Base-by-base conservation (phyloP, 352 stramenopile species). In the Globisporangium lucens region DNA sequence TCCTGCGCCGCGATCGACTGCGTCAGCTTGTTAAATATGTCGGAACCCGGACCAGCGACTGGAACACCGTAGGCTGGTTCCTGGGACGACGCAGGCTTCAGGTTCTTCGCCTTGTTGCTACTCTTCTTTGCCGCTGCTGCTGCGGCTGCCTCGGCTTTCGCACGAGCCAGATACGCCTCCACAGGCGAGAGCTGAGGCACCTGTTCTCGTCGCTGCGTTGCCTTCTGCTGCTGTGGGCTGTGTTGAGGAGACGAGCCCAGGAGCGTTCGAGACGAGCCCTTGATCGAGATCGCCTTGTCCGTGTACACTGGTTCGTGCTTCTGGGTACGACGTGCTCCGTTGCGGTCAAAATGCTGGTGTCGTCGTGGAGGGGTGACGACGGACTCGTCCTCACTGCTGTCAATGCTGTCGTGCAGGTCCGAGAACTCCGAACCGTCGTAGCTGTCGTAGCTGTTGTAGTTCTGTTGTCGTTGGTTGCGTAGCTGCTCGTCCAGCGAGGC, bases 1-100 rank as follows among this genome's bases (percentile, higher is more conserved):
- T 65, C 60, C 60, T 65, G 60, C 5, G 60, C 60, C 17, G 60
- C 60, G 46, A 65, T 56, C 27, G 60, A 65, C 46, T 57, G 27
- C 7, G 41, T 46, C 17, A 65, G 60, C 41, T 56, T 55, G 41
- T 13, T 56, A 6, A 65, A 65, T n/a, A 60, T 20, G 6, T 60
- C 55, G 55, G 55, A 60, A 20, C 53, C 53, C 24, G 53, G 53
- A 10, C 55, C 29, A 15, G 46, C 29, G 2, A 15, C 60, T 56
- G 43, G 60, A 15, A 38, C 10, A 4, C 17, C 29, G 29, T 43
- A 60, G 1, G 17, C 29, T 24, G 15, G 30, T 6, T 38, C 27
- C 27, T 57, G 24, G 13, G 13, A 10, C 17, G 43, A 51, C 43
- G 2, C 43, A 7, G 43, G 43, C 43, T 22, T 51, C 8, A 46